These are phyloP conservation scores for Citrullus amarus DNA, from an alignment of 306 rosid species.

Conservation along the genomic window DNA sequence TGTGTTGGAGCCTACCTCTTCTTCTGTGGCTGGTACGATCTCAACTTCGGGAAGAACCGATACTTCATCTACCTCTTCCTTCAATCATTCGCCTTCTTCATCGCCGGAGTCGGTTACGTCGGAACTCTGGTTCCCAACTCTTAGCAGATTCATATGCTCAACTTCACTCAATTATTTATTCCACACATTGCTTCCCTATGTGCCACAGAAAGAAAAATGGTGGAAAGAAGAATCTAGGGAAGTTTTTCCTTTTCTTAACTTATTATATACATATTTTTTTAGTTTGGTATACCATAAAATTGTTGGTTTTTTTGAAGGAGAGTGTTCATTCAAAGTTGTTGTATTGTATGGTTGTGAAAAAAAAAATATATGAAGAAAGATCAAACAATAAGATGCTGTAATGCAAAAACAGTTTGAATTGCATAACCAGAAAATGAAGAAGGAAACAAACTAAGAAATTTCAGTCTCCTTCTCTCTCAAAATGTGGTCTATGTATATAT, in stretches of 20 bases:
- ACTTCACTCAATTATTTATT: constrained; percentile 2
- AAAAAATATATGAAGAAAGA: neutral
- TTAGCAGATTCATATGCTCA: constrained; percentile 14
- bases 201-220: constrained; percentile 10
- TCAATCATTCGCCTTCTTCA: constrained; percentile 80
- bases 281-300: neutral
- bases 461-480: neutral
- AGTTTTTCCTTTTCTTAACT: constrained; percentile 9
- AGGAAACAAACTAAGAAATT: neutral
- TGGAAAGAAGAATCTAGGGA: constrained; percentile 2
- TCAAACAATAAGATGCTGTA: neutral
- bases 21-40: constrained; percentile 69
- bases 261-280: neutral
- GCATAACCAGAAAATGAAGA: neutral
- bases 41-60: constrained; percentile 55
- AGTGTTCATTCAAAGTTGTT: neutral
- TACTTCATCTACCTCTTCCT: constrained; percentile 72
- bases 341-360: neutral
- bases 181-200: constrained; percentile 2
- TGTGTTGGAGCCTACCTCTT: constrained; percentile 65
- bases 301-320: neutral
- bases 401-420: neutral
- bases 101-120: constrained; percentile 73
- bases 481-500: neutral
- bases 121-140: constrained; percentile 63